phyloP scores from a whole-genome alignment of 495 filamentous ascomycete genomes.

The Penicillium herquei region DNA sequence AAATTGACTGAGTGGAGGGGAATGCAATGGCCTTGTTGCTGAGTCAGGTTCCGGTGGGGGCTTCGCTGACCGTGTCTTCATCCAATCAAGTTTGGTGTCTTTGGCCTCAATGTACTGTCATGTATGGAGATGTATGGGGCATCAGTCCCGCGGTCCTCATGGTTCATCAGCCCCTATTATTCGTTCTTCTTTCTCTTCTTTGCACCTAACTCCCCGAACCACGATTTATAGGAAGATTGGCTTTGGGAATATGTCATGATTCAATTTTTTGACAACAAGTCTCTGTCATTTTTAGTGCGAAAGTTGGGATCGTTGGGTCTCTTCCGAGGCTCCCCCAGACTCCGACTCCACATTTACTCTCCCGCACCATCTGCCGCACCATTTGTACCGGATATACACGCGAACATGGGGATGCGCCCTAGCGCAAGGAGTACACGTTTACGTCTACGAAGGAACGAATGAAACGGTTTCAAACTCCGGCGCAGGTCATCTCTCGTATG shows the following conservation, averaged over 20 bases:
- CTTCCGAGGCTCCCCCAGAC: constrained; percentile 2
- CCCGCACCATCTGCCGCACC: not conserved
- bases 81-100: not conserved
- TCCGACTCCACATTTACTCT: constrained; percentile 10
- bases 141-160: not conserved
- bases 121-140: not conserved
- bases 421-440: no score
- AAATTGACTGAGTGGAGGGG: not conserved
- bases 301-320: not conserved
- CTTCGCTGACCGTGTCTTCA: constrained; percentile 5
- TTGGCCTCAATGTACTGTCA: constrained; percentile 1
- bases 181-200: not conserved
- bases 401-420: not conserved
- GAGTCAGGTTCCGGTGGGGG: constrained; percentile 12
- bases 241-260: no score
- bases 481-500: no score
- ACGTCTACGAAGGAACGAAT: not conserved
- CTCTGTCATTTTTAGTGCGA: not conserved
- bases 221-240: no score
- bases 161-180: not conserved
- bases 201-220: no score
- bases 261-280: no score
- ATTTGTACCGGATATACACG: not conserved
- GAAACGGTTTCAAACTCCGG: not conserved
- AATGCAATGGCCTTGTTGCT: constrained; percentile 5